Conservation (phyloP, 2,329 filamentous ascomycete genomes). For the Claviceps quebecensis region DNA sequence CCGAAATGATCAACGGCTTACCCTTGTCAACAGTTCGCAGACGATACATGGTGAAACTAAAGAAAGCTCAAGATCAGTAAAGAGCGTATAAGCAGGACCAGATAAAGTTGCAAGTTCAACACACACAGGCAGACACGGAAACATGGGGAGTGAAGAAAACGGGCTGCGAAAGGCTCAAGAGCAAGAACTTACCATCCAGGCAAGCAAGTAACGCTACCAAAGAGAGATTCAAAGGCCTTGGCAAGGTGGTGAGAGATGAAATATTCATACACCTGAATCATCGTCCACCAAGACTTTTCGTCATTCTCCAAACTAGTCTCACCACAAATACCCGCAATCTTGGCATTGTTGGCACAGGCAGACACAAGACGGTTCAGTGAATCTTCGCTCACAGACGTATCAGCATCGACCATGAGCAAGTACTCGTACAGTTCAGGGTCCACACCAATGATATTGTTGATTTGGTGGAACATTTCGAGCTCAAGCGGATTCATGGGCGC, state of each 20-base stretch:
- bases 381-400: slow-evolving; percentile 87
- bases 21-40: slow-evolving; percentile 87
- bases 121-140: background rate
- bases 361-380: slow-evolving; percentile 85
- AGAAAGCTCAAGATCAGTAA: slow-evolving; percentile 18
- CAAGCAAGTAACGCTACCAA: slow-evolving; percentile 95
- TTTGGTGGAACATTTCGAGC: slow-evolving; percentile 96
- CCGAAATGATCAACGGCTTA: slow-evolving; percentile 84
- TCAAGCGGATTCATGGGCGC: slow-evolving; percentile 91
- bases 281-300: slow-evolving; percentile 92
- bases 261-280: slow-evolving; percentile 99
- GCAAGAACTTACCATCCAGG: slow-evolving; percentile 73
- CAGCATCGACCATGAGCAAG: slow-evolving; percentile 91
- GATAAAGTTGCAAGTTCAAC: background rate
- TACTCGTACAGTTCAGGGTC: slow-evolving; percentile 97
- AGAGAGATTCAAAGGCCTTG: slow-evolving; percentile 95
- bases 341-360: slow-evolving; percentile 82
- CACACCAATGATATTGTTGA: slow-evolving; percentile 98
- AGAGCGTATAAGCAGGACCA: slow-evolving; percentile 10
- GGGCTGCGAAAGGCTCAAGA: background rate
- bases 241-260: slow-evolving; percentile 95
- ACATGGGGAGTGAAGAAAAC: background rate
- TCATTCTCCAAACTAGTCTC: slow-evolving; percentile 95
- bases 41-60: slow-evolving; percentile 97
- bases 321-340: slow-evolving; percentile 94